Percentiles rank a stretch among this genome's conserved stretches.
phyloP scores from a whole-genome alignment of 352 stramenopile genomes.

The Phytopythium kandeliae region DNA sequence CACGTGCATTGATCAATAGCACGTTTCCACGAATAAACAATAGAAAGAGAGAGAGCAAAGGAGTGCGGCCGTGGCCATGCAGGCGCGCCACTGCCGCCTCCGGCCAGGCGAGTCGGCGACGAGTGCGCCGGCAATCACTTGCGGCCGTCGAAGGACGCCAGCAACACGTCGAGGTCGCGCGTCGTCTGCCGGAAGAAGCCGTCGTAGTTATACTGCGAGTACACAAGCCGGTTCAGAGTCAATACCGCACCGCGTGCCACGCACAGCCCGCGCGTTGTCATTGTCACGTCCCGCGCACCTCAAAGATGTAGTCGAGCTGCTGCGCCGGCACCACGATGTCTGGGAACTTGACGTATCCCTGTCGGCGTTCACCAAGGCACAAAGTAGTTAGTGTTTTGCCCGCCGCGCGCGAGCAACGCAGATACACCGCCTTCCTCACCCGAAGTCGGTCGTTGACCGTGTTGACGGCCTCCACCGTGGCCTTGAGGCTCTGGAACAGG shows the following conservation, averaged over 20 bases:
- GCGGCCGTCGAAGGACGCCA: conserved; percentile 41
- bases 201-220: conserved; percentile 73
- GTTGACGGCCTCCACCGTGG: conserved; percentile 53
- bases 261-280: neutral
- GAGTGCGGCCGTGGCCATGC: neutral
- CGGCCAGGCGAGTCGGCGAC: neutral
- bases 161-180: conserved; percentile 58
- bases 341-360: conserved; percentile 70
- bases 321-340: conserved; percentile 64
- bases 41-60: conserved; percentile 4
- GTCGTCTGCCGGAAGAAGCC: conserved; percentile 80
- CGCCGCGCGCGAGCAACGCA: neutral
- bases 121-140: conserved; percentile 17
- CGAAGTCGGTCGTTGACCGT: conserved; percentile 58
- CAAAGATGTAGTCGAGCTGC: conserved; percentile 88
- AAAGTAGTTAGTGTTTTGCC: neutral
- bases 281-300: conserved; percentile 28
- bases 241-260: too few relatives aligned
- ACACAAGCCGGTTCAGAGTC: conserved; percentile 4
- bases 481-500: conserved; percentile 74
- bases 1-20: too few relatives aligned
- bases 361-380: too few relatives aligned
- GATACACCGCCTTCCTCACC: conserved; percentile 34
- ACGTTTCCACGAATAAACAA: too few relatives aligned
- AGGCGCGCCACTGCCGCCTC: neutral